Conservation (phyloP, 352 stramenopile species). For the Detonula confervacea region DNA sequence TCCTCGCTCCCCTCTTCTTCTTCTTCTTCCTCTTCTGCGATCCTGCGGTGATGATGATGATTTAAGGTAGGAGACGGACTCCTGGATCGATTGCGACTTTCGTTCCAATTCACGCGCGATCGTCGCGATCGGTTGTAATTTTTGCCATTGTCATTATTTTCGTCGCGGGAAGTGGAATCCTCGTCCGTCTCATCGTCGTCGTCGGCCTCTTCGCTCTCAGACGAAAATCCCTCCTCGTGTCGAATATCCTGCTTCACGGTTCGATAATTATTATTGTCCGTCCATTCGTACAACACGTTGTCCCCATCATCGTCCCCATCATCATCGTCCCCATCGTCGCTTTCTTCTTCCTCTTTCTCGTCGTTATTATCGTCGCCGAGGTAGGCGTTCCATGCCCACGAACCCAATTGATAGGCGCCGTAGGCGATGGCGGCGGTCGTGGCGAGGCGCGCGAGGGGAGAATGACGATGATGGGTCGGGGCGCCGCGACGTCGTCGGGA, state of each 20-base stretch:
- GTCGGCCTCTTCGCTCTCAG: neutral
- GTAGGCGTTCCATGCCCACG: constrained; percentile 38
- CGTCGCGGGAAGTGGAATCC: too few relatives aligned
- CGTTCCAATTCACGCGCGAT: constrained; percentile 26
- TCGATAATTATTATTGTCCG: constrained; percentile 5
- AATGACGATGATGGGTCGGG: constrained; percentile 5
- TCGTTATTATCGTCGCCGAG: constrained; percentile 18
- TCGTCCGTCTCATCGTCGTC: too few relatives aligned
- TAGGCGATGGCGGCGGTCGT: constrained; percentile 38
- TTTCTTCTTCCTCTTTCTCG: neutral
- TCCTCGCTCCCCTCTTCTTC: neutral
- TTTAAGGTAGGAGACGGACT: constrained; percentile 28
- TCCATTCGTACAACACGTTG: constrained; percentile 26
- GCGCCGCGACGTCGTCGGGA: neutral
- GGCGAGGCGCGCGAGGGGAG: neutral
- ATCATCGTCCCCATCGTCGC: neutral
- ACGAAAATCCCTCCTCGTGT: neutral
- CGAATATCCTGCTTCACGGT: neutral
- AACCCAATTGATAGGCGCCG: constrained; percentile 42
- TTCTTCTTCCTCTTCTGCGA: neutral
- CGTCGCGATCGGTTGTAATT: neutral
- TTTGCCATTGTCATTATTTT: neutral
- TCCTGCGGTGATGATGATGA: constrained; percentile 18
- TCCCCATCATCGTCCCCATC: constrained; percentile 2
- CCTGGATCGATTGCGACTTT: constrained; percentile 14